Conservation (phyloP, 495 filamentous ascomycete species). For the Cryomyces minteri region DNA sequence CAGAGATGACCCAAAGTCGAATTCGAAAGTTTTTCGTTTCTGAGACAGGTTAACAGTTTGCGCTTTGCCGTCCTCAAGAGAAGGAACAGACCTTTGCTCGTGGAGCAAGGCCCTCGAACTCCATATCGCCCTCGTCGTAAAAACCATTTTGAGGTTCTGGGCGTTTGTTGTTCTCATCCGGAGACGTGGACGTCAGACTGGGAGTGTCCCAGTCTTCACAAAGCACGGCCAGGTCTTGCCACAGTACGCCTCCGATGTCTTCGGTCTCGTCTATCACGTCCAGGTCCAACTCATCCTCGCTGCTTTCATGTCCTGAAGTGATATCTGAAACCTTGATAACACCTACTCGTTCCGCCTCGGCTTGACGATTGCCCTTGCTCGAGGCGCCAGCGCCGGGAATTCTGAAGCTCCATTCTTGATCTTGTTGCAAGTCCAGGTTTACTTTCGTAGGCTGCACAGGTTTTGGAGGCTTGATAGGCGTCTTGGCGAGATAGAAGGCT, state of each 20-base stretch:
- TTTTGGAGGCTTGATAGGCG: constrained; percentile 57
- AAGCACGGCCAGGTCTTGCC: constrained; percentile 57
- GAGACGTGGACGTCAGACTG: background rate
- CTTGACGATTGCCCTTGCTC: constrained; percentile 27
- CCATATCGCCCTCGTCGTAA: background rate
- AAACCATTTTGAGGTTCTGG: too few species aligned
- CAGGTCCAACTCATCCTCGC: constrained; percentile 33
- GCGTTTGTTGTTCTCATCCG: too few species aligned
- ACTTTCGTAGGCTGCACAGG: constrained; percentile 71
- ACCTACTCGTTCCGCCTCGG: constrained; percentile 35
- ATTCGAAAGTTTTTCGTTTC: background rate
- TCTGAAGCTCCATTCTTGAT: constrained; percentile 65
- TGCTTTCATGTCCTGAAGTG: constrained; percentile 26
- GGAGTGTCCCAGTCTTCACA: constrained; percentile 59
- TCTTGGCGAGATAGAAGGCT: constrained; percentile 49
- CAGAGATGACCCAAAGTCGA: constrained; percentile 22
- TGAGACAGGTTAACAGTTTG: constrained; percentile 14
- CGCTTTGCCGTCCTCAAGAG: constrained; percentile 7
- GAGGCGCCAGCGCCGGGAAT: constrained; percentile 28
- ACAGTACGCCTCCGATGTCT: constrained; percentile 44
- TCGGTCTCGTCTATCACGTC: constrained; percentile 44
- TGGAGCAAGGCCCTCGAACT: background rate
- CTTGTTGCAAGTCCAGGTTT: constrained; percentile 60
- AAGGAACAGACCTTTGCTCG: background rate
- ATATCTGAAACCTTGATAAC: constrained; percentile 38